Conservation (phyloP, 1,139 yeast species). For the Eremothecium coryli region DNA sequence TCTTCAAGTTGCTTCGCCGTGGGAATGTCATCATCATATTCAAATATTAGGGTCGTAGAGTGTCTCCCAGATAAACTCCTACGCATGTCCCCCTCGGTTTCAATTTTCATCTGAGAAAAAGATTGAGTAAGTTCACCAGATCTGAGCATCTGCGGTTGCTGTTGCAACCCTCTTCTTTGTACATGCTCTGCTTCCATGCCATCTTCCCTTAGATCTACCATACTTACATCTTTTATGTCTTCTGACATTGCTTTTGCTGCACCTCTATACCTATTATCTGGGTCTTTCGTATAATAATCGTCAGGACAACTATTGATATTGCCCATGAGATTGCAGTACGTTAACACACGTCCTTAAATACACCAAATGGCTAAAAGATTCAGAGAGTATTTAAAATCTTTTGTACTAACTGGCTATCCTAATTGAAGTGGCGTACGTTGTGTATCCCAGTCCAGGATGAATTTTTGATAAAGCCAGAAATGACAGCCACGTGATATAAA, state of each 20-base stretch:
- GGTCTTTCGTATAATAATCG: conserved; percentile 1
- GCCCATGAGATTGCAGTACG: conserved; percentile 12
- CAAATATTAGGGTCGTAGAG: conserved; percentile 19
- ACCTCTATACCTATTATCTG: neutral
- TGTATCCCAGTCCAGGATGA: no score
- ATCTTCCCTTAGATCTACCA: conserved; percentile 15
- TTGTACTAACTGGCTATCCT: no score
- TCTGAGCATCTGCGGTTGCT: neutral
- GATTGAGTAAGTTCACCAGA: conserved; percentile 19
- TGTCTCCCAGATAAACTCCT: conserved; percentile 14
- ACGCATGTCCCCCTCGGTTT: conserved; percentile 18
- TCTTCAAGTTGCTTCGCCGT: neutral
- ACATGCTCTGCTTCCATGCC: conserved; percentile 6
- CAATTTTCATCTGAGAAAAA: conserved; percentile 29
- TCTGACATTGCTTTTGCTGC: conserved; percentile 9
- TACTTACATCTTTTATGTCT: conserved; percentile 15
- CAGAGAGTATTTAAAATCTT: no score
- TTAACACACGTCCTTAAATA: no score
- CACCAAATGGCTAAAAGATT: no score
- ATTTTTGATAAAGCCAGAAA: no score
- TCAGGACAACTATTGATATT: conserved; percentile 9
- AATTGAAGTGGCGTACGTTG: no score
- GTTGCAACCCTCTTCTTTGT: conserved; percentile 3
- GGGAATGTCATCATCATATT: conserved; percentile 14
- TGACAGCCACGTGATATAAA: no score